Base-by-base conservation (phyloP, 306 rosid genomes). In the Trichosanthes cucumerina region DNA sequence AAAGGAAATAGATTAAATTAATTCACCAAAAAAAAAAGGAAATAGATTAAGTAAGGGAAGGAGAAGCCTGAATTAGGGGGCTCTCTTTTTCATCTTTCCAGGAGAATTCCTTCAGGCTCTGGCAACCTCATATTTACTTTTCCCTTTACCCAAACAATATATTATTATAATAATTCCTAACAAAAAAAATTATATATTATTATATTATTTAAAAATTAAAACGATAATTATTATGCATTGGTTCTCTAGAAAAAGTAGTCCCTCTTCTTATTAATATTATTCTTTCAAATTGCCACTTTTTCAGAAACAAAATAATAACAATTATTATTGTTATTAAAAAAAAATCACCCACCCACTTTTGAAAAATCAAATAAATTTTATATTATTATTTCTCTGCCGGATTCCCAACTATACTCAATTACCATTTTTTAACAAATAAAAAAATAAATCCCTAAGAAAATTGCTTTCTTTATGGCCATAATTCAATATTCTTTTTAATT, bases 81-180 rank as follows among this genome's bases (percentile, higher is more conserved):
- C 6, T 68, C 49, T n/a, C 49, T 65, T 65, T 65, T 26, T 38
- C 28, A 7, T 38, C 44, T 38, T 38, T 38, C 26, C 24, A 64
- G n/a, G 71, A 75, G 86, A 76, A 80, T 89, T 89, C 86, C 93
- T 88, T 93, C 87, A 86, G 84, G 80, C 89, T 88, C 82, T 78
- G 89, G 90, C 92, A 89, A 88, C 93, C 93, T 82, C 91, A 83
- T 87, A 80, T 88, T 82, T 83, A 87, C 87, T 82, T 88, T 81
- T 78, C 92, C 33, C 89, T 43, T 85, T 85, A 86, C 91, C 96
- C 85, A 88, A 79, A 85, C 83, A 28, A 84, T 71, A 84, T 81
- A 78, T 80, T 79, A 70, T 70, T 50, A 69, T 39, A 41, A 63
- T 63, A 64, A 33, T 68, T 23, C 21, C 8, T 43, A 4, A 10